Evolutionary conservation across 495 filamentous ascomycete genomes (phyloP).

Genomic region (Xylaria longipes): DNA sequence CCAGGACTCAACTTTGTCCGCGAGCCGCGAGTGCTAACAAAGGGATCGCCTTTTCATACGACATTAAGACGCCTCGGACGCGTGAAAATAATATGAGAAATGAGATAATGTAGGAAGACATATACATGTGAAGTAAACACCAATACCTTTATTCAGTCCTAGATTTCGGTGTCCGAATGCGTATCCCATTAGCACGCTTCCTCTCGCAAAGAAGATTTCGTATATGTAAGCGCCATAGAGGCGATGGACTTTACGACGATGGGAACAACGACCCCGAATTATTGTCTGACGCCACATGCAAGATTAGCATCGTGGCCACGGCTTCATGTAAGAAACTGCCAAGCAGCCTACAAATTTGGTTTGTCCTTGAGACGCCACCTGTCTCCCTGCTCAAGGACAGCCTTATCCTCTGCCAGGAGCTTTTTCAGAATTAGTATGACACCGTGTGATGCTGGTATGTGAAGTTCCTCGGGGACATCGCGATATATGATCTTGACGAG

Average conservation of each 20-base stretch:
- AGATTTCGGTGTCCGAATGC: not conserved
- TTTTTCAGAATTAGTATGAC: conserved; percentile 73
- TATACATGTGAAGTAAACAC: not conserved
- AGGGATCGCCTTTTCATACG: not conserved
- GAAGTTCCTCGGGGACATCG: conserved; percentile 76
- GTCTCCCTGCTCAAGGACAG: conserved; percentile 55
- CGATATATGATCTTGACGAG: conserved; percentile 86
- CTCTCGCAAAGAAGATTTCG: not conserved
- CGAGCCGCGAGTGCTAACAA: not conserved
- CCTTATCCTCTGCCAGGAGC: conserved; percentile 70
- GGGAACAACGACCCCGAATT: not conserved
- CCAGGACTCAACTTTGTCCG: not conserved
- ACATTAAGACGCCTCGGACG: not conserved
- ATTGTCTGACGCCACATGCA: conserved; percentile 7
- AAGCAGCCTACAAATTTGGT: conserved; percentile 48
- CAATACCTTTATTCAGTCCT: not conserved
- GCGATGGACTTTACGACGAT: not conserved
- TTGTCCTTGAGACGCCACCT: conserved; percentile 59
- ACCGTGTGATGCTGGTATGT: conserved; percentile 72
- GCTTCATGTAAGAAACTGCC: not conserved
- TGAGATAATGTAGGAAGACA: not conserved
- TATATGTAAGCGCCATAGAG: not conserved
- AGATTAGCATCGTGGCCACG: not conserved
- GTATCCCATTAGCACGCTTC: not conserved
- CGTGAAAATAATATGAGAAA: not conserved